These are phyloP conservation scores for Phytophthora tubulina DNA, from an alignment of 352 stramenopile genomes.

Conservation along the genomic window DNA sequence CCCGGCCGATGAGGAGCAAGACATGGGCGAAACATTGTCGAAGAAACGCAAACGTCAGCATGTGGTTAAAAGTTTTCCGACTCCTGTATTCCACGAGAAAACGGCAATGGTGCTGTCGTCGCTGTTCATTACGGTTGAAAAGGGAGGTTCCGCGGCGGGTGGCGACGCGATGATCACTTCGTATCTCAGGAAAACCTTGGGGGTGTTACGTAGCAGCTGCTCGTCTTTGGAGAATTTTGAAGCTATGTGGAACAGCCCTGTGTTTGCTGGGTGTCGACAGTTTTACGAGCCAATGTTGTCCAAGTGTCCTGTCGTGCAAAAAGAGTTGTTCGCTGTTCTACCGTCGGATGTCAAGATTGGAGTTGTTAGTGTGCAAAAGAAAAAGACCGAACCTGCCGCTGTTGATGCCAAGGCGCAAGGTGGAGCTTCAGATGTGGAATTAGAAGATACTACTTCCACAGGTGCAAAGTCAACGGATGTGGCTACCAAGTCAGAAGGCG, in stretches of 20 bases:
- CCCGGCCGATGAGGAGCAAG: conserved; percentile 31
- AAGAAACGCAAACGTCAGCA: conserved; percentile 46
- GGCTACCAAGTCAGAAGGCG: not conserved
- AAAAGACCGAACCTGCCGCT: conserved; percentile 3
- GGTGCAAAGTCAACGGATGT: not conserved
- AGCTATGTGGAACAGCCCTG: conserved; percentile 62
- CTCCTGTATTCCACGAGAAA: conserved; percentile 75
- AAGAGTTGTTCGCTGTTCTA: conserved; percentile 42
- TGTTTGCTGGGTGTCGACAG: conserved; percentile 62
- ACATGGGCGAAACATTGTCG: conserved; percentile 17
- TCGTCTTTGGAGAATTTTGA: conserved; percentile 69
- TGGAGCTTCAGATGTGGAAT: conserved; percentile 1
- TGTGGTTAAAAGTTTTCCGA: conserved; percentile 58
- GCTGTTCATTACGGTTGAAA: conserved; percentile 57
- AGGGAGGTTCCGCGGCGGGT: conserved; percentile 36
- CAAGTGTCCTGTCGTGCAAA: conserved; percentile 48
- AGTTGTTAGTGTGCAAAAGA: conserved; percentile 13
- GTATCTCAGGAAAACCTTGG: conserved; percentile 62
- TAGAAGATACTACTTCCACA: not conserved
- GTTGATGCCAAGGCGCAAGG: conserved; percentile 13
- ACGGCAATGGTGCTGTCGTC: conserved; percentile 61
- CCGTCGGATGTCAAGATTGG: conserved; percentile 36
- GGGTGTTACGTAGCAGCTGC: conserved; percentile 52
- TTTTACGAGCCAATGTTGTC: conserved; percentile 71
- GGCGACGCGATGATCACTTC: conserved; percentile 42